Evolutionary conservation across 345 rosid species (phyloP), one percentile per base, ranked within the genome.

Genomic region (Syzygium aromaticum): DNA sequence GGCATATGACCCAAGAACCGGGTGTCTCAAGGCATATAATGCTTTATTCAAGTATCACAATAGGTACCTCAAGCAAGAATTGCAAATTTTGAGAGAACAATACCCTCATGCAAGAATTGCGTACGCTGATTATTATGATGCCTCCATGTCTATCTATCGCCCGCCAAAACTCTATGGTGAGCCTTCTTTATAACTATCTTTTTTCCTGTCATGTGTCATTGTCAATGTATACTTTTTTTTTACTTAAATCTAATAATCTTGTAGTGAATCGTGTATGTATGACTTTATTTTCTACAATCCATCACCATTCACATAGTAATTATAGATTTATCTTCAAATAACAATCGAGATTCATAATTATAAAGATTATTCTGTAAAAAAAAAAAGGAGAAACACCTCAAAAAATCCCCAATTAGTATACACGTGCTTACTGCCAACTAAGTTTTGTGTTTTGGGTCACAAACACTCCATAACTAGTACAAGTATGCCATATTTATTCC

Each of bases 11-110:
- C 86, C 89, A 3, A 86, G 51, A 73, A 91, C 90, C 85, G 95
- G 94, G 53, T 95, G 98, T 56, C 89, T 92, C 57, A 85, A 88
- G 54, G 88, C 90, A 12, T 90, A 86, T 22, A 95, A 95, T 87
- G 91, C 52, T 64, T 89, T 95, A 28, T 86, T 95, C 10, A 85
- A 87, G 87, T 91, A 91, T 84, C 96, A 95, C 87, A 94, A 94
- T 87, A 49, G 85, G 43, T 84, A 87, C 86, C 95, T 95, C 84
- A 92, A 91, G 54, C 84, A 84, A 51, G 92, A 89, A 14, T 87
- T 95, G 64, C 86, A 88, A 19, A 54, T 11, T 16, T 83, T 94
- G 86, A 89, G 93, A 40, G 59, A 84, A 25, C 91, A 92, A 15
- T 91, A 94, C 77, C 95, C 95, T 38, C 91, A 92, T 56, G 89